Conservation (phyloP, 1,139 yeast genomes). For the Suhomyces atakaporum region DNA sequence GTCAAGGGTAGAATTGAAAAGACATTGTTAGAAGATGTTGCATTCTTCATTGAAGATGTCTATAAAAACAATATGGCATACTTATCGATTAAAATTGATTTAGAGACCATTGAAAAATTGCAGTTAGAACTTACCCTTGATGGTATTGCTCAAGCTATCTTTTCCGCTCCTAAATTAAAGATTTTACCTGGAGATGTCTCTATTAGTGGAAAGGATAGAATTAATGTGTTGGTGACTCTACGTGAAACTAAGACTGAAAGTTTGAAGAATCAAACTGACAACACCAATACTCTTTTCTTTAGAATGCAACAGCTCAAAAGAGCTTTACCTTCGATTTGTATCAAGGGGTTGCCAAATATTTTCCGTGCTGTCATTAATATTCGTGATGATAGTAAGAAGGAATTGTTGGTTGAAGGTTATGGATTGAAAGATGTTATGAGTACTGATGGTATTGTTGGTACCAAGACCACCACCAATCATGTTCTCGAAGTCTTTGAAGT, state of each 20-base stretch:
- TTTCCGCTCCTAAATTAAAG: constrained; percentile 85
- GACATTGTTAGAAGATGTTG: constrained; percentile 83
- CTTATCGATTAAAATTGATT: constrained; percentile 79
- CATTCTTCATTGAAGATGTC: constrained; percentile 89
- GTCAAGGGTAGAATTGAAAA: constrained; percentile 97
- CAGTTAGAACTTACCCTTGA: constrained; percentile 87
- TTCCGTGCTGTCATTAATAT: constrained; percentile 96
- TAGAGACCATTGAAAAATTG: constrained; percentile 80
- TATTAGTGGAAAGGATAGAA: constrained; percentile 63
- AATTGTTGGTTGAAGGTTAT: constrained; percentile 94
- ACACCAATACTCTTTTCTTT: constrained; percentile 70
- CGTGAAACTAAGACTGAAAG: constrained; percentile 53
- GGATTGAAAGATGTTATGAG: constrained; percentile 96
- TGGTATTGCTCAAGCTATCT: constrained; percentile 82
- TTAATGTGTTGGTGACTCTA: constrained; percentile 70
- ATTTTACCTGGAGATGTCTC: constrained; percentile 73
- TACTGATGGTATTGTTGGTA: constrained; percentile 94
- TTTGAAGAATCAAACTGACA: constrained; percentile 43
- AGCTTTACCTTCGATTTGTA: constrained; percentile 80
- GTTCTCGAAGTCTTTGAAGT: constrained; percentile 86
- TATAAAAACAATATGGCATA: constrained; percentile 79
- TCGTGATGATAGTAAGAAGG: constrained; percentile 81
- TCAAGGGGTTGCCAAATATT: constrained; percentile 89
- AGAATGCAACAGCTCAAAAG: constrained; percentile 89
- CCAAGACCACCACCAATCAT: constrained; percentile 87